Evolutionary conservation across 2,329 filamentous ascomycete species (phyloP).

Genomic region (Furcasterigmium furcatum): DNA sequence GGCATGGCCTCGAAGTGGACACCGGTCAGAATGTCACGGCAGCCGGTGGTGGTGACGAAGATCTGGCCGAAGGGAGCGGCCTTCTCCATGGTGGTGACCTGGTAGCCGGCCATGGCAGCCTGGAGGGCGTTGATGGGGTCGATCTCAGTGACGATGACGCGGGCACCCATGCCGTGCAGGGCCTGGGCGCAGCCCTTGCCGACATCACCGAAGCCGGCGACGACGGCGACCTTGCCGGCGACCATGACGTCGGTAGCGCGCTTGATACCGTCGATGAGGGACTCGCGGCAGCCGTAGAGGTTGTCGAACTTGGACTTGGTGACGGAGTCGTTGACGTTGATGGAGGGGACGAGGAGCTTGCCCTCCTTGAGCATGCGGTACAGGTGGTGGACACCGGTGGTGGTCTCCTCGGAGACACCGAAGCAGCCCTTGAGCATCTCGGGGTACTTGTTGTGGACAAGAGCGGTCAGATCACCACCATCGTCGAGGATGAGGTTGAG

Average conservation of each 20-base stretch:
- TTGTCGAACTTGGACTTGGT: constrained; percentile 99
- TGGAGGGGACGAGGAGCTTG: constrained; percentile 85
- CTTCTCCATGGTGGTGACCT: constrained; percentile 98
- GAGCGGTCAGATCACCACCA: constrained; percentile 92
- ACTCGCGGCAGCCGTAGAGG: constrained; percentile 98
- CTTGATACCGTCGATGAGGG: constrained; percentile 99
- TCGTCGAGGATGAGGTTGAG: constrained; percentile 99
- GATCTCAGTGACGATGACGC: constrained; percentile 93
- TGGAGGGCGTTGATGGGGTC: constrained; percentile 99
- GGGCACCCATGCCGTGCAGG: constrained; percentile 94
- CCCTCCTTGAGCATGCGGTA: constrained; percentile 96
- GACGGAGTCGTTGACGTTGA: constrained; percentile 99
- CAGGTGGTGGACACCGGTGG: constrained; percentile 98
- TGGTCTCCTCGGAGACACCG: constrained; percentile 99
- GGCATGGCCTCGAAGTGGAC: constrained; percentile 92
- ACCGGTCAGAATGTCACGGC: constrained; percentile 93
- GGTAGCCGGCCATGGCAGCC: constrained; percentile 94
- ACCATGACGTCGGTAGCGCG: constrained; percentile 99
- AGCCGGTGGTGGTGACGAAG: constrained; percentile 98
- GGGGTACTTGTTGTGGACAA: constrained; percentile 97
- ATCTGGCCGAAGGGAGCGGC: constrained; percentile 87
- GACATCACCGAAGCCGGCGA: constrained; percentile 98
- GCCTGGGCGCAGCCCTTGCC: constrained; percentile 98
- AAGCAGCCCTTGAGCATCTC: constrained; percentile 98
- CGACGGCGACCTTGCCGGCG: constrained; percentile 96